These are phyloP conservation scores for Geranium rotundifolium DNA, from an alignment of 345 rosid genomes.

Conservation along the genomic window DNA sequence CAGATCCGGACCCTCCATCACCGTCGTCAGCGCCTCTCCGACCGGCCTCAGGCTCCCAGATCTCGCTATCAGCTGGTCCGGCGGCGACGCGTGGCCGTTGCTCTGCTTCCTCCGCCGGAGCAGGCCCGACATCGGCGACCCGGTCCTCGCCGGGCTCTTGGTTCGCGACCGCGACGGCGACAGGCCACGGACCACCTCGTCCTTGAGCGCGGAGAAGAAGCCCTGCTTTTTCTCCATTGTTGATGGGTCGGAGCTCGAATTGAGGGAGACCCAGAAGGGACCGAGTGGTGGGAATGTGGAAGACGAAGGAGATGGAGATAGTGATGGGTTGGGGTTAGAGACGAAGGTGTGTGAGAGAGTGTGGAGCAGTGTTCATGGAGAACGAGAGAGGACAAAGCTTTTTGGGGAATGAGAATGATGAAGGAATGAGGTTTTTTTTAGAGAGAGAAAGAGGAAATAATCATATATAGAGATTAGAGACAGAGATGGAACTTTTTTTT, in stretches of 20 bases:
- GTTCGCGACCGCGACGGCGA: slow-evolving; percentile 18
- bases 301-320: neutral
- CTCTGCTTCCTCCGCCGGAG: slow-evolving; percentile 13
- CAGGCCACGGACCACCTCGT: slow-evolving; percentile 21
- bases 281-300: neutral
- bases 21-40: slow-evolving; percentile 20
- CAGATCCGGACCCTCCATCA: slow-evolving; percentile 37
- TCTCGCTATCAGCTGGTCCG: slow-evolving; percentile 18
- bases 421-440: no score
- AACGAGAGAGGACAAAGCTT: no score
- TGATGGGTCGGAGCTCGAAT: no score
- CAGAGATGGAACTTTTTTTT: no score
- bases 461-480: no score
- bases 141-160: slow-evolving; percentile 4
- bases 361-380: no score
- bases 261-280: neutral
- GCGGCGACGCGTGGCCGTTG: neutral
- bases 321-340: no score
- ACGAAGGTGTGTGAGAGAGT: no score
- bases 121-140: slow-evolving; percentile 11
- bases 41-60: slow-evolving; percentile 13
- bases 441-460: no score
- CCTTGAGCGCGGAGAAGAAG: slow-evolving; percentile 24
- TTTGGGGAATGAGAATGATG: no score
- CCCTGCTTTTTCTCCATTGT: slow-evolving; percentile 27